Evolutionary conservation across 148 eudicot genomes (phyloP).

Genomic region (Nyssa sinensis): DNA sequence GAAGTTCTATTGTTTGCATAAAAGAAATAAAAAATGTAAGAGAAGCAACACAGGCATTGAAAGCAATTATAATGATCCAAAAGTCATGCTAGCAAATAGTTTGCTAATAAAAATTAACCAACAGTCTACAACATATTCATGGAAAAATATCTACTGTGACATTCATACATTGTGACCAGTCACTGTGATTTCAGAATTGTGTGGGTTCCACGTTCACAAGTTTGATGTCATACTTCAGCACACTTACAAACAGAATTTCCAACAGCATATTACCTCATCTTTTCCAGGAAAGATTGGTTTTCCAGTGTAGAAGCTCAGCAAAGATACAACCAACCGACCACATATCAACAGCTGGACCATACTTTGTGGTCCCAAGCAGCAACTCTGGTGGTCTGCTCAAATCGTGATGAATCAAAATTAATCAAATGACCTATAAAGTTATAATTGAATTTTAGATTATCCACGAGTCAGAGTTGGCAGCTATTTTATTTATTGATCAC

Average conservation of each 20-base stretch:
- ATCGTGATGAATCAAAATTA: constrained; percentile 5
- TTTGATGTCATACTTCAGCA: neutral
- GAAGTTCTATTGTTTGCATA: too few relatives aligned
- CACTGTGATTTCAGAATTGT: constrained; percentile 6
- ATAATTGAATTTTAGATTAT: too few relatives aligned
- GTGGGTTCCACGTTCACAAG: neutral
- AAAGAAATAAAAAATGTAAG: neutral
- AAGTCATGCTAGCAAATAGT: neutral
- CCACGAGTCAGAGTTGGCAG: neutral
- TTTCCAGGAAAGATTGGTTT: constrained; percentile 81
- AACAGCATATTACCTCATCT: constrained; percentile 53
- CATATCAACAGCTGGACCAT: constrained; percentile 99
- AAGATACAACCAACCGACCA: constrained; percentile 98
- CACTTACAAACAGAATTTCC: neutral
- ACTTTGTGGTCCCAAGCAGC: constrained; percentile 89
- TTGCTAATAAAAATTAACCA: neutral
- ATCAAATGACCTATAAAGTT: neutral
- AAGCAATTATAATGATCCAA: neutral
- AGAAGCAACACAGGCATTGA: neutral
- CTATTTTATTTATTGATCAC: neutral
- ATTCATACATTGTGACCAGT: neutral
- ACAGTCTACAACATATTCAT: neutral
- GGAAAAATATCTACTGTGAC: neutral
- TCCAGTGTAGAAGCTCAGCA: constrained; percentile 86
- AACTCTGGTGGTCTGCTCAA: constrained; percentile 86